Base-by-base conservation (phyloP, 805 yeast genomes). In the Alloascoidea hylecoeti region DNA sequence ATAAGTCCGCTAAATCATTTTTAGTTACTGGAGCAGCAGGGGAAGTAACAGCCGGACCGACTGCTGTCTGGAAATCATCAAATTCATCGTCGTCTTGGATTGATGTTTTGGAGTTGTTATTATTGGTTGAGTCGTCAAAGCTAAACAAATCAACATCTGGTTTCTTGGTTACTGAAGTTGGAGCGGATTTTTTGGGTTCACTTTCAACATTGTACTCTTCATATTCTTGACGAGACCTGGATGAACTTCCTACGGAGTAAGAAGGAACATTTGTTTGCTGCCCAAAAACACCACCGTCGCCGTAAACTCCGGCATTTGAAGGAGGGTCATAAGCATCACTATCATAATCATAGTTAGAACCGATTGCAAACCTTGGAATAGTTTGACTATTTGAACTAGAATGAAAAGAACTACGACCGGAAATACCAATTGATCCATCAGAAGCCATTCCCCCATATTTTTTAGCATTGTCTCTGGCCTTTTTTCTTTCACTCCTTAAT, bases 401-500 rank as follows among this genome's bases (percentile, higher is more conserved):
- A 36, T 49, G 53, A 35, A 46, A 49, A 6, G 43, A 41, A 34
- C 49, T 45, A 17, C 54, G 56, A 23, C 48, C 49, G 16, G 57
- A 60, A 17, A 60, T 42, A 23, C 57, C 49, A 34, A 56, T 50
- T 4, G 61, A 49, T 33, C 61, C 56, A 17, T 78, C 78, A 17
- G 82, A 79, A 5, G 88, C 74, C 27, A 82, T 78, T 38, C 88
- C 95, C 35, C 78, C 79, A 54, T 78, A 85, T 57, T 86, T 88
- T 58, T 79, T 75, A 27, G 85, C 70, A 46, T 85, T 81, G 14
- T 77, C 80, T 47, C 92, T 73, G n/a, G 96, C 86, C 66, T 82
- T 84, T 58, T 82, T 84, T 44, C 97, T 71, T 57, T 88, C 97
- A 32, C 74, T 62, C 44, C 97, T 72, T 38, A 89, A 76, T 55